Percentiles rank a stretch among this genome's conserved stretches.
phyloP scores from a whole-genome alignment of 2,329 filamentous ascomycete species.

The Dactylellina haptotyla region DNA sequence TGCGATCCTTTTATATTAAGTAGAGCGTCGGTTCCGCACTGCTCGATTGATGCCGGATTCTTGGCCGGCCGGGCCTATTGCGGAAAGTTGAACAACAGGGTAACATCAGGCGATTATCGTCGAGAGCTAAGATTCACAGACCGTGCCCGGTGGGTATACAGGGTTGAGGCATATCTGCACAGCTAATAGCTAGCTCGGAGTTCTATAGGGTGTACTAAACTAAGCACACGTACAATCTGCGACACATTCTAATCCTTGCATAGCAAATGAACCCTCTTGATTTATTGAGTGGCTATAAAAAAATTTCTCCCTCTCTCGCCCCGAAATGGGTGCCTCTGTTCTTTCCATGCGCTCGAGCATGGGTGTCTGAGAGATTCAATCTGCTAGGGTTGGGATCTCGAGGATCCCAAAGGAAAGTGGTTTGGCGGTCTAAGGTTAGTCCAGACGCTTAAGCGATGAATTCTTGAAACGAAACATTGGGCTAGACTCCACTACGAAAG shows the following conservation, averaged over 20 bases:
- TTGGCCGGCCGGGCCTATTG: constrained; percentile 8
- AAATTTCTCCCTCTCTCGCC: constrained; percentile 1
- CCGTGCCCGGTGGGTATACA: constrained; percentile 2
- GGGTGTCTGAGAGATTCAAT: constrained; percentile 9
- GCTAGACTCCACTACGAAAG: constrained; percentile 5
- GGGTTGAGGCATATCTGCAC: constrained; percentile 22
- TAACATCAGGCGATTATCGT: constrained; percentile 21
- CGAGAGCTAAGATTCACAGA: background rate
- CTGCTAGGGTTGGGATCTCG: constrained; percentile 2
- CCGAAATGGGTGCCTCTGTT: constrained; percentile 32
- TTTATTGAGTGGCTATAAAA: constrained; percentile 13
- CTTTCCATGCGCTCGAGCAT: constrained; percentile 30
- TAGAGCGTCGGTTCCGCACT: background rate
- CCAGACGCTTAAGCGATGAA: constrained; percentile 52
- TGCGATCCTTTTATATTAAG: constrained; percentile 40
- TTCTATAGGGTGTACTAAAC: background rate
- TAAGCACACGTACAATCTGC: constrained; percentile 9
- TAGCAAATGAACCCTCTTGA: constrained; percentile 21
- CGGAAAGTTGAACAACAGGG: constrained; percentile 44
- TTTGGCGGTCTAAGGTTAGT: constrained; percentile 32
- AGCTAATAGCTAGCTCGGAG: constrained; percentile 6
- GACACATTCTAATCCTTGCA: constrained; percentile 39
- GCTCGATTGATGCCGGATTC: background rate
- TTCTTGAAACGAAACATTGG: constrained; percentile 36
- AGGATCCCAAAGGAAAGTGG: constrained; percentile 12